A percentile compares a stretch with the other conserved stretches of the same genome.
Evolutionary conservation across 2,329 filamentous ascomycete genomes (phyloP).

Genomic region (Pseudocercospora macadamiae): DNA sequence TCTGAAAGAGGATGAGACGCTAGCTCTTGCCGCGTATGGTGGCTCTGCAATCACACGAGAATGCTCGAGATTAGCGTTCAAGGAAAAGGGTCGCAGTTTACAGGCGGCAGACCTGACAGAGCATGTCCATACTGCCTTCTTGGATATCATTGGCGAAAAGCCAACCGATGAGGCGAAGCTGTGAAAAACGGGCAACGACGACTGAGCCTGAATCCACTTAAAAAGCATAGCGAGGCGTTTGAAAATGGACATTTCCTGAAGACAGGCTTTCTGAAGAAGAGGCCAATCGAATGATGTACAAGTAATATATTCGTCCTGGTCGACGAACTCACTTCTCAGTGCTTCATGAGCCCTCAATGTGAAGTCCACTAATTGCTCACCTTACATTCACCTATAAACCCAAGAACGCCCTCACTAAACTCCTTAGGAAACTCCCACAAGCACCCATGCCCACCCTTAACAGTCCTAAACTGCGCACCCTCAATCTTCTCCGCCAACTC

Average conservation of each 20-base stretch:
- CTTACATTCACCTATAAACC: constrained; percentile 16
- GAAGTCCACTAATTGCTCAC: not conserved
- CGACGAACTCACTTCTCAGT: not conserved
- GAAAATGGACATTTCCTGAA: not conserved
- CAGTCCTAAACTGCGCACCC: constrained; percentile 25
- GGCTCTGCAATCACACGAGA: constrained; percentile 88
- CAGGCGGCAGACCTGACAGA: constrained; percentile 94
- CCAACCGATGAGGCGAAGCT: constrained; percentile 33
- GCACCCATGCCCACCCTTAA: constrained; percentile 30
- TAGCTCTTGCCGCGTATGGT: constrained; percentile 81
- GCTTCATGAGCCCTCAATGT: not conserved
- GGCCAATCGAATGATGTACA: no score
- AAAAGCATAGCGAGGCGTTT: constrained; percentile 21
- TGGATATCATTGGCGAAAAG: constrained; percentile 74
- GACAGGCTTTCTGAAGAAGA: no score
- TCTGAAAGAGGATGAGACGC: constrained; percentile 60
- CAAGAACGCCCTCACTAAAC: constrained; percentile 25
- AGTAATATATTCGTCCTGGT: no score
- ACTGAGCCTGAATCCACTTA: not conserved
- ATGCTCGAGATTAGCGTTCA: constrained; percentile 84
- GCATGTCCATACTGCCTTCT: constrained; percentile 81
- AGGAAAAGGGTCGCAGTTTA: constrained; percentile 80
- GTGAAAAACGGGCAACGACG: constrained; percentile 5
- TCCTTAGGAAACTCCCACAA: constrained; percentile 29
- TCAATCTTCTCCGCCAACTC: constrained; percentile 26